Evolutionary conservation across 768 basidiomycete species (phyloP).

Genomic region (Calocybe cyanea): DNA sequence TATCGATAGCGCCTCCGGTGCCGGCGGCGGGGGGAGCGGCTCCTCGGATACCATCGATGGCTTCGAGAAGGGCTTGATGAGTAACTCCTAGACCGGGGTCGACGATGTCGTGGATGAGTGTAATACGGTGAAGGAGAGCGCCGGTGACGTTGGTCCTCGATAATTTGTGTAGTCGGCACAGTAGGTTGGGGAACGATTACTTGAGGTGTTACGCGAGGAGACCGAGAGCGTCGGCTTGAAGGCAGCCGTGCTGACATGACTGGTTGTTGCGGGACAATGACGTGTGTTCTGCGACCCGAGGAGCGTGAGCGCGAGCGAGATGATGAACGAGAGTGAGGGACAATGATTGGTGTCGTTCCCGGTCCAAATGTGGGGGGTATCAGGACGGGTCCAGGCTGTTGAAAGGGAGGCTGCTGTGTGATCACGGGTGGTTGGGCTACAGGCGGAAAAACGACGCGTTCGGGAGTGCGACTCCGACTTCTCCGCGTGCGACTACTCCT

Average conservation of each 20-base stretch:
- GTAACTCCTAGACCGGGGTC: slow-evolving; percentile 18
- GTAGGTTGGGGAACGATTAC: not conserved
- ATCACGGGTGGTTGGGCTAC: not conserved
- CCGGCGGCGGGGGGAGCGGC: not conserved
- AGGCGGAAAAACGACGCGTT: not conserved
- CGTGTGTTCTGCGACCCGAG: not conserved
- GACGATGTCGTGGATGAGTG: slow-evolving; percentile 17
- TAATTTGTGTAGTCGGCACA: slow-evolving; percentile 1
- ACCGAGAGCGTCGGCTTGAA: slow-evolving; percentile 12
- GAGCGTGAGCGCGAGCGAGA: slow-evolving; percentile 8
- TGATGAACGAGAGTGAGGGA: slow-evolving; percentile 4
- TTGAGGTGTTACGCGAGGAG: slow-evolving; percentile 9
- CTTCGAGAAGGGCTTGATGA: slow-evolving; percentile 6
- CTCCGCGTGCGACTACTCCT: not conserved
- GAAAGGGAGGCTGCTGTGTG: not conserved
- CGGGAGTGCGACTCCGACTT: not conserved
- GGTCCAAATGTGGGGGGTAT: slow-evolving; percentile 3
- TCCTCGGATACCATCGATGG: too few species aligned
- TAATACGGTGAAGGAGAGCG: not conserved
- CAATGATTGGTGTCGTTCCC: not conserved
- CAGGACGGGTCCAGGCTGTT: not conserved
- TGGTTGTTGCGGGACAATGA: not conserved
- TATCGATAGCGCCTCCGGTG: not conserved
- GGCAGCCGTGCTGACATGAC: slow-evolving; percentile 2
- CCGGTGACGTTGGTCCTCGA: too few species aligned